A percentile compares a stretch with the other conserved stretches of the same genome.
phyloP scores from a whole-genome alignment of 352 stramenopile species.

The Phytophthora aleatoria region DNA sequence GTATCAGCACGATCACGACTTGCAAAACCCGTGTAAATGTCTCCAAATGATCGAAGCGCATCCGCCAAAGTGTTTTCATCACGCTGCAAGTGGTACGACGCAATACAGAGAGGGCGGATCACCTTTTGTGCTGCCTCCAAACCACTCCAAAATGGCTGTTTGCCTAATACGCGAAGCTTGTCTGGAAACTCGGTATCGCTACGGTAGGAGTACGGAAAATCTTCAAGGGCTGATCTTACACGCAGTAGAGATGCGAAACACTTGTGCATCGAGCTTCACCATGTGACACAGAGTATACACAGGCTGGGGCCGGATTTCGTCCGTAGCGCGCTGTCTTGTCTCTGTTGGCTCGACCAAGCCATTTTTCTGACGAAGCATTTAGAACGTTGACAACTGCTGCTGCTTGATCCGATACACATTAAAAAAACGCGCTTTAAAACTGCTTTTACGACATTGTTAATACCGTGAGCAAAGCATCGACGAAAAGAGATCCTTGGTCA shows the following conservation, averaged over 20 bases:
- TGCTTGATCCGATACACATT: background rate
- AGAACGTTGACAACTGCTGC: background rate
- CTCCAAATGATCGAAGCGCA: background rate
- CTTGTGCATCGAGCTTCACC: background rate
- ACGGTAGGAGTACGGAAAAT: background rate
- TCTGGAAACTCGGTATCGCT: background rate
- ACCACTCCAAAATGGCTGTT: background rate
- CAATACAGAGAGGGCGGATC: background rate
- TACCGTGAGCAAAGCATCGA: background rate
- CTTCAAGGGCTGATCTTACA: background rate
- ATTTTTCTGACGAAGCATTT: background rate
- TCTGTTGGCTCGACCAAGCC: background rate
- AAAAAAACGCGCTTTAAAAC: background rate
- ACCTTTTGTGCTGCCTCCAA: background rate
- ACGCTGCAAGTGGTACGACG: background rate
- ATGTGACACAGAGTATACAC: background rate
- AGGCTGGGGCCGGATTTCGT: background rate
- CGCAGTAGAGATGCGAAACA: conserved; percentile 1
- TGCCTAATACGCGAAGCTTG: background rate
- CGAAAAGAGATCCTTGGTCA: no score
- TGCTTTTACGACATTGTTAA: background rate
- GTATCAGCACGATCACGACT: background rate
- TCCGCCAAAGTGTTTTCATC: background rate
- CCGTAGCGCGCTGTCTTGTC: background rate
- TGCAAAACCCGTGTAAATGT: background rate